These are phyloP conservation scores for Letharia columbiana DNA, from an alignment of 495 filamentous ascomycete species.

Conservation along the genomic window DNA sequence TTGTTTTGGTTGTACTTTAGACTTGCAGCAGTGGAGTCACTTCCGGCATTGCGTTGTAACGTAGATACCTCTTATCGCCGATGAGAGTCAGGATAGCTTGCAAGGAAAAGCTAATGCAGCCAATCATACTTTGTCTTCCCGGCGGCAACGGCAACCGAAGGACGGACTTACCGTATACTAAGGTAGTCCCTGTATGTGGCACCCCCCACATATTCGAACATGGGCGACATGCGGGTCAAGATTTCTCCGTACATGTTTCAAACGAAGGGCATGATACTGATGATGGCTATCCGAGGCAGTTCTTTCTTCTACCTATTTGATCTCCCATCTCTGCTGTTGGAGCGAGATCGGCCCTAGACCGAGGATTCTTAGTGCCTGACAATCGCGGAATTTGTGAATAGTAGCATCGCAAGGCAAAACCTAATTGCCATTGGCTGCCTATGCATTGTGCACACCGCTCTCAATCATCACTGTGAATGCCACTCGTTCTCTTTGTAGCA, in stretches of 20 bases:
- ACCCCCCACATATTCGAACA: neutral
- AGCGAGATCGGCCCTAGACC: neutral
- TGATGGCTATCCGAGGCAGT: neutral
- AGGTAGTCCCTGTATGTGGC: neutral
- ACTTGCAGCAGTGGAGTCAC: neutral
- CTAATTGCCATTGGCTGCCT: too few species aligned
- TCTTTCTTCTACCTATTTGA: too few species aligned
- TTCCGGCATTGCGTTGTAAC: neutral
- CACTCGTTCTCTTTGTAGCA: neutral
- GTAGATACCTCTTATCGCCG: neutral
- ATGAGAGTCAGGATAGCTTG: neutral
- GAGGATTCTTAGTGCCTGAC: neutral
- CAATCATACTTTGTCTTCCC: neutral
- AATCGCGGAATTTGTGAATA: too few species aligned
- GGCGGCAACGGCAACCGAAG: neutral
- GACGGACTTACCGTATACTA: neutral
- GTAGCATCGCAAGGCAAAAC: neutral
- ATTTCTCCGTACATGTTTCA: neutral
- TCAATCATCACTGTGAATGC: neutral
- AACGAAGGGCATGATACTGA: neutral
- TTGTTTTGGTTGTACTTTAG: neutral
- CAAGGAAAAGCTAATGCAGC: slow-evolving; percentile 2
- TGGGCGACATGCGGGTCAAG: neutral
- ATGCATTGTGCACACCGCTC: neutral
- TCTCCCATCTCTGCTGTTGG: neutral